Evolutionary conservation across 2,329 filamentous ascomycete genomes (phyloP).

Genomic region (Aspergillus bombycis): DNA sequence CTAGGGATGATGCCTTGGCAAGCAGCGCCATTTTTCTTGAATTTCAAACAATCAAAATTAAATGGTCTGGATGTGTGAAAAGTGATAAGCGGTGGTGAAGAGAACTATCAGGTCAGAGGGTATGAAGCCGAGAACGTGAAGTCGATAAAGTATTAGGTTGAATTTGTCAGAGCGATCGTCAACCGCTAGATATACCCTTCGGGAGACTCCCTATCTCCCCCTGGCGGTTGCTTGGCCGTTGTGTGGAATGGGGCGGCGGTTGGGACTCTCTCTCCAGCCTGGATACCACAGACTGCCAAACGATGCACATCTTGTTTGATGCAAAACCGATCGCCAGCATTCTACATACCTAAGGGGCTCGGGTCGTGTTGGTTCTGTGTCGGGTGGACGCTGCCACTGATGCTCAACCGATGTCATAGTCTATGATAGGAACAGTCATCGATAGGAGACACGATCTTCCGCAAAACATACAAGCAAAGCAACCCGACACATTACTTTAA

Average conservation of each 20-base stretch:
- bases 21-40: conserved; percentile 11
- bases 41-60: not conserved
- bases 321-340: not conserved
- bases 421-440: not conserved
- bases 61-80: not conserved
- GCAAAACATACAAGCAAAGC: not conserved
- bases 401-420: not conserved
- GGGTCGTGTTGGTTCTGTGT: not conserved
- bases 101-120: not conserved
- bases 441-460: not conserved
- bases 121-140: not conserved
- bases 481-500: not conserved
- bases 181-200: conserved; percentile 15
- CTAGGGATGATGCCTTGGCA: conserved; percentile 10
- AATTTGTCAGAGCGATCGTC: not conserved
- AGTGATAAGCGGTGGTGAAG: not conserved
- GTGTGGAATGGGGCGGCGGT: conserved; percentile 16
- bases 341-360: not conserved
- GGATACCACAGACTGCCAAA: not conserved
- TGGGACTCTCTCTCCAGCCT: not conserved
- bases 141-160: not conserved
- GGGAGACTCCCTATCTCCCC: not conserved
- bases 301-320: conserved; percentile 1
- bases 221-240: conserved; percentile 9
- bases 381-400: not conserved